These are phyloP conservation scores for Excoecaria agallocha DNA, from an alignment of 345 rosid genomes.

Conservation along the genomic window DNA sequence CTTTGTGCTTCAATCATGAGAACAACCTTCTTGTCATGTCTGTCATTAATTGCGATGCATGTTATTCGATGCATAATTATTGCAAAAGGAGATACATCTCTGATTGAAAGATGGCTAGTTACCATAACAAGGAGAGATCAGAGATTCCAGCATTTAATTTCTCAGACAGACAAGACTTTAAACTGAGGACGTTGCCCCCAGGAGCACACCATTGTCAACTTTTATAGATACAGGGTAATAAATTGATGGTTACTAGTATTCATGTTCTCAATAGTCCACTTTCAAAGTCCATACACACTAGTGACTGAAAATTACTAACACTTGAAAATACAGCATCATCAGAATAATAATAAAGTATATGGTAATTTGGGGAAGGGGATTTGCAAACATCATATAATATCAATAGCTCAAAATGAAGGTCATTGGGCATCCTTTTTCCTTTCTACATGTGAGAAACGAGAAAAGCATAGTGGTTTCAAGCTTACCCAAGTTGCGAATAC, in stretches of 20 bases:
- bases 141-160: background rate
- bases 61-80: background rate
- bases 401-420: background rate
- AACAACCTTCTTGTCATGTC: background rate
- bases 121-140: background rate
- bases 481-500: slow-evolving; percentile 93
- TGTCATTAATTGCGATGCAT: background rate
- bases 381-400: background rate
- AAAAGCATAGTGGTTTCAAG: slow-evolving; percentile 15
- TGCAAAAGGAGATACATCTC: background rate
- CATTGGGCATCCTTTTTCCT: background rate
- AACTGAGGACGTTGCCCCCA: background rate
- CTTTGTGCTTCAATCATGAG: background rate
- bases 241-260: background rate
- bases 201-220: background rate
- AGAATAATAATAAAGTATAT: background rate
- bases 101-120: background rate
- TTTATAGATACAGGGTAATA: background rate
- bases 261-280: background rate
- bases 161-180: background rate
- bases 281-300: background rate
- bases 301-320: background rate
- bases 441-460: slow-evolving; percentile 7
- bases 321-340: background rate
- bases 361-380: background rate